phyloP scores from a whole-genome alignment of 164 flowering plant species.

The Magnolia kwangsiensis region DNA sequence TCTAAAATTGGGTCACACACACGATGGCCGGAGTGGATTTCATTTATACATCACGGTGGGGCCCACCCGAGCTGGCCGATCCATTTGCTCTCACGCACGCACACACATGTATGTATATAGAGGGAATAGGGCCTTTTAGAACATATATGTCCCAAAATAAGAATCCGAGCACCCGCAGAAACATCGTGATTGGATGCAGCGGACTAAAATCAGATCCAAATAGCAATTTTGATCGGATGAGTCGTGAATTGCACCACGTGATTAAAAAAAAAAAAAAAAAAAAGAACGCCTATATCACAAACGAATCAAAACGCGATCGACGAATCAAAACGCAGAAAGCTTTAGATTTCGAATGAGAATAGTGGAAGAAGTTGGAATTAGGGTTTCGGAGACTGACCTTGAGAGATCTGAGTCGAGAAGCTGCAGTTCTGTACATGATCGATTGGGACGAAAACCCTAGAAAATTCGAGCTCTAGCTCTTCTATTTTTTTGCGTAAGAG shows the following conservation, averaged over 20 bases:
- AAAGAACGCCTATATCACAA: not conserved
- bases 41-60: too few relatives aligned
- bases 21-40: too few relatives aligned
- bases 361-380: not conserved
- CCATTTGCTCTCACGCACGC: too few relatives aligned
- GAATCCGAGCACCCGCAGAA: not conserved
- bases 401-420: conserved; percentile 59
- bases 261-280: not conserved
- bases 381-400: conserved; percentile 38
- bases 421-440: conserved; percentile 59
- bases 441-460: conserved; percentile 9
- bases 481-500: too few relatives aligned
- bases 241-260: not conserved
- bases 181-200: not conserved
- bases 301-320: not conserved
- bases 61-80: too few relatives aligned
- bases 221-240: not conserved
- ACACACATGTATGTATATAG: too few relatives aligned
- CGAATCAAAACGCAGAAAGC: not conserved
- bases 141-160: too few relatives aligned
- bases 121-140: too few relatives aligned
- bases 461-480: not conserved
- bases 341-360: not conserved
- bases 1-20: too few relatives aligned
- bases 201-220: not conserved